Evolutionary conservation across 768 basidiomycete genomes (phyloP).

Genomic region (Termitomyces sp.): DNA sequence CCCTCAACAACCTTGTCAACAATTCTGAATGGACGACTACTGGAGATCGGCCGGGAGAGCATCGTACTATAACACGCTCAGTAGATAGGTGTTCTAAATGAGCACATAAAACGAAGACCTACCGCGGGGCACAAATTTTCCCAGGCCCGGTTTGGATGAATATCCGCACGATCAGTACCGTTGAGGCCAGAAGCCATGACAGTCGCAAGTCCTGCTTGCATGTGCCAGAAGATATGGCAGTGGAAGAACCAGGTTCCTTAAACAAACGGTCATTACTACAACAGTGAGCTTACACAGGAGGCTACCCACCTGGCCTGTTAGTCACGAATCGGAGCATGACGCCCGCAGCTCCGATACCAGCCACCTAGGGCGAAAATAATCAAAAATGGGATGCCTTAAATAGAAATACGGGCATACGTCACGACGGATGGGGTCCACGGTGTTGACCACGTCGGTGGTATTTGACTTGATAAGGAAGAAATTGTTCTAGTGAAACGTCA

Average conservation of each 20-base stretch:
- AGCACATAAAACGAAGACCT: not conserved
- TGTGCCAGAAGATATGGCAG: slow-evolving; percentile 22
- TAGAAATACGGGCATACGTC: slow-evolving; percentile 11
- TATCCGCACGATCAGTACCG: slow-evolving; percentile 3
- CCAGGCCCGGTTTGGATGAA: slow-evolving; percentile 13
- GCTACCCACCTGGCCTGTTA: slow-evolving; percentile 41
- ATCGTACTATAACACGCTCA: not conserved
- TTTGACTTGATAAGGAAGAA: slow-evolving; percentile 36
- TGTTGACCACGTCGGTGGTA: slow-evolving; percentile 23
- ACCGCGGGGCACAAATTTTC: slow-evolving; percentile 13
- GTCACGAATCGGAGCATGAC: slow-evolving; percentile 46
- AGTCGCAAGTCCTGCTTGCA: slow-evolving; percentile 16
- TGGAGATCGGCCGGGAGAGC: slow-evolving; percentile 3
- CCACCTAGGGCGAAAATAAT: slow-evolving; percentile 7
- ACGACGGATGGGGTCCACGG: slow-evolving; percentile 42
- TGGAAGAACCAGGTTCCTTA: slow-evolving; percentile 26
- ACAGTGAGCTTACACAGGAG: not conserved
- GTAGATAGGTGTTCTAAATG: not conserved
- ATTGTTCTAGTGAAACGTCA: slow-evolving; percentile 20
- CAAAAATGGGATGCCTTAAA: not conserved
- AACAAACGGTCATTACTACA: not conserved
- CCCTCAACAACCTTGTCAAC: not conserved
- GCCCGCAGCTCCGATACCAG: slow-evolving; percentile 13
- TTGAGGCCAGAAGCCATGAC: slow-evolving; percentile 13
- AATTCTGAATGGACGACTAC: not conserved